Conservation (phyloP, 2,329 filamentous ascomycete genomes). For the Aureobasidium sp. region DNA sequence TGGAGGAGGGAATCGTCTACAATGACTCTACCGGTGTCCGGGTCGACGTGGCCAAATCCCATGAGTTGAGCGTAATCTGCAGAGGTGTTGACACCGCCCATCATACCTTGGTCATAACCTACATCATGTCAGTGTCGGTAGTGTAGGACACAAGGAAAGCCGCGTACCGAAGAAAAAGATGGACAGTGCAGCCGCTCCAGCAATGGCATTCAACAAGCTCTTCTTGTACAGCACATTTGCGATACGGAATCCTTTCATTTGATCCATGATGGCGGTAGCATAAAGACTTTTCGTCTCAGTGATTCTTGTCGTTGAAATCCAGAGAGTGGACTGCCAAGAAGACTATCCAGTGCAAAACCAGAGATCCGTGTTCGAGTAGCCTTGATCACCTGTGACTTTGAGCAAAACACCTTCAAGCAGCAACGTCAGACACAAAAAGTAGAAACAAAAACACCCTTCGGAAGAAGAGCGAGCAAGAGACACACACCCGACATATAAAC, state of each 20-base stretch:
- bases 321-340: not conserved
- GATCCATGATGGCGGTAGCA: slow-evolving; percentile 19
- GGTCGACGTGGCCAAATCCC: slow-evolving; percentile 54
- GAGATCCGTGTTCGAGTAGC: not conserved
- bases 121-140: not conserved
- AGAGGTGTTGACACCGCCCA: slow-evolving; percentile 60
- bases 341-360: not conserved
- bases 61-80: slow-evolving; percentile 58
- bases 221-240: slow-evolving; percentile 45
- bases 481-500: not conserved
- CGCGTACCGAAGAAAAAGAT: slow-evolving; percentile 58
- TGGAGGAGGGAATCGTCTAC: slow-evolving; percentile 55
- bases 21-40: slow-evolving; percentile 40
- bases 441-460: not conserved
- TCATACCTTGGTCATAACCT: slow-evolving; percentile 49
- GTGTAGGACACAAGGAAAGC: not conserved
- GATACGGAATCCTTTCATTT: slow-evolving; percentile 23
- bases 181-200: slow-evolving; percentile 55
- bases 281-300: not conserved
- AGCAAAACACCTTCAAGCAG: not conserved
- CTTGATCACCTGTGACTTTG: not conserved
- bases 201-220: slow-evolving; percentile 53
- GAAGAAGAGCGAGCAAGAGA: not conserved
- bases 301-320: not conserved
- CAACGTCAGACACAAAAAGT: not conserved